Conservation (phyloP, 139 green algal genomes). For the Mesotaenium endlicherianum region DNA sequence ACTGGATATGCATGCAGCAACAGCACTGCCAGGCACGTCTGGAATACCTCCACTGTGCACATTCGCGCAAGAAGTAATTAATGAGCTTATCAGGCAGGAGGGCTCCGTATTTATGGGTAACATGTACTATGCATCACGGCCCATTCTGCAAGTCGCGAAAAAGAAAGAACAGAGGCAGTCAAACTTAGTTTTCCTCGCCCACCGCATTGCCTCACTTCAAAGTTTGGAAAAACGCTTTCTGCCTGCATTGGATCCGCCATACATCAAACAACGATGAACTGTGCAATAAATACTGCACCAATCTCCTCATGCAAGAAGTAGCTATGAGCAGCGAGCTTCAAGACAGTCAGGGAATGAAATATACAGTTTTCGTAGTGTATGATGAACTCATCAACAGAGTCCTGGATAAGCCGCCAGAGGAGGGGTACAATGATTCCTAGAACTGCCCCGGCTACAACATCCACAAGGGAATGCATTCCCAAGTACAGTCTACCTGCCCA, state of each 20-base stretch:
- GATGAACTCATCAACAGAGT: neutral
- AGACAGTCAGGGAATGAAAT: neutral
- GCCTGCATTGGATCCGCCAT: too few relatives aligned
- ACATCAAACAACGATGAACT: too few relatives aligned
- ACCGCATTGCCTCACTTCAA: too few relatives aligned
- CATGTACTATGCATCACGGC: too few relatives aligned
- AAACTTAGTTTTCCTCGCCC: too few relatives aligned
- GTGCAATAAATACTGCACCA: too few relatives aligned
- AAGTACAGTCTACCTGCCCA: slow-evolving; percentile 30
- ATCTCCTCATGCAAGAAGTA: neutral
- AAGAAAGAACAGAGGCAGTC: too few relatives aligned
- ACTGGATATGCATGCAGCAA: slow-evolving; percentile 2
- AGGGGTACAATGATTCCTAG: neutral
- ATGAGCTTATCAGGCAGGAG: too few relatives aligned
- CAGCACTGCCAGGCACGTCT: slow-evolving; percentile 1
- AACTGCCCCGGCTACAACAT: neutral
- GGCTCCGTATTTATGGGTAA: too few relatives aligned
- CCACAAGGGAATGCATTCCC: slow-evolving; percentile 35
- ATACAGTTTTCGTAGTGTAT: neutral
- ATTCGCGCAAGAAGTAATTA: neutral
- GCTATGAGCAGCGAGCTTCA: neutral
- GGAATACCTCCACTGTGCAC: slow-evolving; percentile 17
- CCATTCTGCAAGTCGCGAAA: too few relatives aligned
- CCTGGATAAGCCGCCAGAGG: neutral
- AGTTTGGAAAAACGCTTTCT: too few relatives aligned